A percentile compares a stretch with the other conserved stretches of the same genome.
Conservation (phyloP, 805 yeast genomes). For the Nakazawaea molendinolei region DNA sequence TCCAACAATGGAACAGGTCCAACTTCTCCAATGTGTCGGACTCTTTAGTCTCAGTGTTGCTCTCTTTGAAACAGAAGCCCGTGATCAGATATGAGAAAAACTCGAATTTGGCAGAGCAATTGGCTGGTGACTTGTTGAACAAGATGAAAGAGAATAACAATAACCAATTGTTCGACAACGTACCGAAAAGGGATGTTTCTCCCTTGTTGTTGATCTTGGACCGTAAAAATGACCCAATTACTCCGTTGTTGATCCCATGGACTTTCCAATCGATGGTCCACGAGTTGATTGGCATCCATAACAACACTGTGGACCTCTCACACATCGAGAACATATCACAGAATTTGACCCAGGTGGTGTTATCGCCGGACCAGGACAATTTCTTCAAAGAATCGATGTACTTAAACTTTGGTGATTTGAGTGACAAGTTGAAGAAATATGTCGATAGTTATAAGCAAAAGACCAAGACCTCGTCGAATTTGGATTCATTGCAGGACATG, state of each 20-base stretch:
- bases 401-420: constrained; percentile 89
- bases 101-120: constrained; percentile 54
- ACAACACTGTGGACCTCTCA: constrained; percentile 71
- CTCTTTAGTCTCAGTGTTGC: constrained; percentile 47
- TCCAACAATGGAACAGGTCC: constrained; percentile 39
- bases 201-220: constrained; percentile 76
- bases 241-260: constrained; percentile 94
- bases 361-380: constrained; percentile 62
- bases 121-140: constrained; percentile 61
- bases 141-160: constrained; percentile 50
- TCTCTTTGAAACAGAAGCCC: constrained; percentile 75
- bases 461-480: constrained; percentile 66
- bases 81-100: constrained; percentile 70
- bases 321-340: constrained; percentile 45
- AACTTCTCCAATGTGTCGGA: constrained; percentile 35
- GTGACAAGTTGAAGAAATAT: constrained; percentile 78
- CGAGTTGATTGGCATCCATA: constrained; percentile 76
- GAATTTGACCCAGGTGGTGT: constrained; percentile 59
- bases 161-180: constrained; percentile 59
- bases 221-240: constrained; percentile 83
- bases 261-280: constrained; percentile 97
- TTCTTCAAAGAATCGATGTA: constrained; percentile 80
- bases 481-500: constrained; percentile 81
- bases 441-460: constrained; percentile 77
- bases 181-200: constrained; percentile 54